Base-by-base conservation (phyloP, 208 protist genomes). In the Leishmania aethiopica region DNA sequence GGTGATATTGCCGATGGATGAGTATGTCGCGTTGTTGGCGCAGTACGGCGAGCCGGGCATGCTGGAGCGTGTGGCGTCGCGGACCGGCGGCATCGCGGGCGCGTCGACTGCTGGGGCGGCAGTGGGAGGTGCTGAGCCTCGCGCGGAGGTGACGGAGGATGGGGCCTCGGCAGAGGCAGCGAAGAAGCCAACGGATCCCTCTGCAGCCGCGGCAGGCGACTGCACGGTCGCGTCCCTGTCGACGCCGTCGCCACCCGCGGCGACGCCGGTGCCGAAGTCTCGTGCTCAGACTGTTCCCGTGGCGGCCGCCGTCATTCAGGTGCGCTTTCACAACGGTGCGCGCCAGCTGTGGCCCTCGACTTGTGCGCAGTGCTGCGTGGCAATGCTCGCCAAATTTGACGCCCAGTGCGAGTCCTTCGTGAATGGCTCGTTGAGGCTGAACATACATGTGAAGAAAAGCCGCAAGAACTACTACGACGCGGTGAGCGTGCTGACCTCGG, bases 401-500 rank as follows among this genome's bases (percentile, higher is more conserved):
- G 82, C 88, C 35, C 85, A 86, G 64, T 81, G 78, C n/a, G 45
- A 81, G 25, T 86, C 81, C 64, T 97, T 97, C 75, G 79, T 87
- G 7, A 86, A 90, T 62, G 94, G 94, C 28, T 84, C 83, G 53
- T 81, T 97, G 17, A 83, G 85, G 79, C 78, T 97, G 47, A 84
- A 88, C 42, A 85, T 97, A 35, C 94, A 95, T 86, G 79, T 97
- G 51, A 87, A 85, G 64, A 90, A 91, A 53, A 97, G 92, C 77
- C 94, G 94, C 76, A 91, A 89, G 72, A 76, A 90, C 47, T 95
- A 90, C 79, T 95, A 97, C 79, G 92, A 97, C 77, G 89, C 92
- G 15, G 86, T 72, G 45, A 90, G 87, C 70, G 84, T 89, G 35
- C 69, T 95, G 75, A 79, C 60, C 28, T 92, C 86, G 28, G 32